Base-by-base conservation (phyloP, 495 filamentous ascomycete genomes). In the Talaromyces nanjingensis region DNA sequence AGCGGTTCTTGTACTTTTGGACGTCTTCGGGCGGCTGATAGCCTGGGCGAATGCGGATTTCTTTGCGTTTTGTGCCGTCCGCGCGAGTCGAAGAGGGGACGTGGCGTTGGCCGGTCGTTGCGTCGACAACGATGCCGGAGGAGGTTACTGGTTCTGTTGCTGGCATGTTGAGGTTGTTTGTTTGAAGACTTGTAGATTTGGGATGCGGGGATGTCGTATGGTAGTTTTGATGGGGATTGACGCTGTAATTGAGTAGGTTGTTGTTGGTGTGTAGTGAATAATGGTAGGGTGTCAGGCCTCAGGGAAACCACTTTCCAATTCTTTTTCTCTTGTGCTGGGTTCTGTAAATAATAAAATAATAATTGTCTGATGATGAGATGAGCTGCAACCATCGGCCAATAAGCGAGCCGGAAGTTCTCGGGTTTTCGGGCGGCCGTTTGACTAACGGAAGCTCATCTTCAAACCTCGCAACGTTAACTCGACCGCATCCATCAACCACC, bases 11-110 rank as follows among this genome's bases (percentile, higher is more conserved):
- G 83, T 98, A 99, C 39, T 96, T 79, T 70, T 97, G 91, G 63
- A 97, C 90, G 75, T 99, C 96, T 74, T 99, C 96, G 2, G 94
- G 93, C 0, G 96, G 96, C 37, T 85, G 85, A 75, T 98, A 99
- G 55, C 96, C 96, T 12, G 93, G 93, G 3, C 91, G 86, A 49
- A 99, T 90, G 66, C 90, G 90, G 62, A 97, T 98, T 70, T 97
- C 96, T 68, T 89, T 92, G 33, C 96, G 83, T 16, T 87, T 89
- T 20, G 89, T 90, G 60, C 96, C 96, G 68, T 99, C 96, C 6
- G 96, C 76, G 54, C 96, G 89, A 27, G 83, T 73, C 1, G 93
- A 97, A 24, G 92, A 85, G 34, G 96, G 96, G 63, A 99, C 97
- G 64, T 89, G 86, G 39, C 90, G 87, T 73, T 93, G 87, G 70